These are phyloP conservation scores for Suillus variegatus DNA, from an alignment of 768 basidiomycete genomes.

Conservation along the genomic window DNA sequence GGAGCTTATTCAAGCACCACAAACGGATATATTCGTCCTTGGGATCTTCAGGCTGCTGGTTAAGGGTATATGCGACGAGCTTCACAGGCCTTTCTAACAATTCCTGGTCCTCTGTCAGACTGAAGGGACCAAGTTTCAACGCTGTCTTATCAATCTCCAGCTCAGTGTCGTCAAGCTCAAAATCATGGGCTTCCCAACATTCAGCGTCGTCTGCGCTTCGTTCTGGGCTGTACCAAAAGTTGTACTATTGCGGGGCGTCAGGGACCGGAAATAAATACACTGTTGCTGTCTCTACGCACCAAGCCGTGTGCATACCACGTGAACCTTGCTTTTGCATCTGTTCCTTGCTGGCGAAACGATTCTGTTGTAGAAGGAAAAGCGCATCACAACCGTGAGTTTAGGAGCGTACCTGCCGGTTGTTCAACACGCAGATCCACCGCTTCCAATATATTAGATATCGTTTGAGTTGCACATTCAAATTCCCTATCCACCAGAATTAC, in stretches of 20 bases:
- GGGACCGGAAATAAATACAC: not conserved
- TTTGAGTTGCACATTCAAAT: constrained; percentile 9
- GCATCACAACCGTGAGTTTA: no score
- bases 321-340: not conserved
- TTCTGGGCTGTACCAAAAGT: constrained; percentile 1
- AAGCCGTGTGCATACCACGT: constrained; percentile 2
- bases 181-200: not conserved
- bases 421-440: not conserved
- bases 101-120: no score
- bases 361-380: not conserved
- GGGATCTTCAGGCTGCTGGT: not conserved
- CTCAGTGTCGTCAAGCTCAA: not conserved
- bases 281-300: not conserved
- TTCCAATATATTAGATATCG: not conserved
- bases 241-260: not conserved
- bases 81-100: not conserved
- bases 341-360: not conserved
- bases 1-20: not conserved
- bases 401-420: not conserved
- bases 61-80: not conserved
- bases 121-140: not conserved
- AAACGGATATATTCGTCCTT: not conserved
- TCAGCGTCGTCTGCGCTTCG: not conserved
- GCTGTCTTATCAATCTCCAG: not conserved
- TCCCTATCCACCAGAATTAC: constrained; percentile 29